Percentiles rank a stretch among this genome's conserved stretches.
Conservation (phyloP, 768 basidiomycete genomes). For the Grammothele lineata region DNA sequence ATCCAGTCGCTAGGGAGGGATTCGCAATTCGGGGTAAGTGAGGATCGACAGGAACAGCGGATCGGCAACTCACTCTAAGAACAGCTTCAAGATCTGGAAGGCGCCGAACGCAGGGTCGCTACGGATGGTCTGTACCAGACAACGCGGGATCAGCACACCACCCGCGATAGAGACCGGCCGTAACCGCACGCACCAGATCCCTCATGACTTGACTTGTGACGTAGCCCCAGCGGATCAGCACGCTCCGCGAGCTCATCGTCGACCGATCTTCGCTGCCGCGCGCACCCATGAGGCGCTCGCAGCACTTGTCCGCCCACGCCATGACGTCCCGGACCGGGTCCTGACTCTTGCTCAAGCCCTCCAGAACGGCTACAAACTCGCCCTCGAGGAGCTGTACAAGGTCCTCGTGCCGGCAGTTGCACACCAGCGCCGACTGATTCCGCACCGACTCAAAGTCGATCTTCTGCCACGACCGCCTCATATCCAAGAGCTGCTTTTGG, state of each 20-base stretch:
- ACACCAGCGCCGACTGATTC: constrained; percentile 89
- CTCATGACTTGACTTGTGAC: constrained; percentile 92
- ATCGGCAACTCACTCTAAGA: constrained; percentile 67
- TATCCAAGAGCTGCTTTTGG: constrained; percentile 78
- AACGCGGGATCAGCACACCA: constrained; percentile 2
- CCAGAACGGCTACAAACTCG: constrained; percentile 77
- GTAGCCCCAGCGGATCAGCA: constrained; percentile 89
- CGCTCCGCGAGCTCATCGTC: constrained; percentile 81
- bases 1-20: constrained; percentile 82
- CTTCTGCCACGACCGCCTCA: constrained; percentile 85
- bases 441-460: constrained; percentile 89
- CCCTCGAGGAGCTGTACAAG: constrained; percentile 81
- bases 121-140: constrained; percentile 75
- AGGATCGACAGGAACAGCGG: constrained; percentile 13
- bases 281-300: constrained; percentile 76
- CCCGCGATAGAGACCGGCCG: background rate
- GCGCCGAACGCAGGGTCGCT: constrained; percentile 91
- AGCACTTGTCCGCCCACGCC: constrained; percentile 90
- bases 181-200: constrained; percentile 58
- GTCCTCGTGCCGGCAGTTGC: constrained; percentile 90
- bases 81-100: constrained; percentile 88
- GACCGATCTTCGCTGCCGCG: constrained; percentile 69
- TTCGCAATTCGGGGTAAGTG: background rate
- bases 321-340: constrained; percentile 86
- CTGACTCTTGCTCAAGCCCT: constrained; percentile 61